A percentile compares a stretch with the other conserved stretches of the same genome.
Conservation (phyloP, 2,329 filamentous ascomycete genomes). For the Ophiognomonia clavigignenti-juglandacearum region DNA sequence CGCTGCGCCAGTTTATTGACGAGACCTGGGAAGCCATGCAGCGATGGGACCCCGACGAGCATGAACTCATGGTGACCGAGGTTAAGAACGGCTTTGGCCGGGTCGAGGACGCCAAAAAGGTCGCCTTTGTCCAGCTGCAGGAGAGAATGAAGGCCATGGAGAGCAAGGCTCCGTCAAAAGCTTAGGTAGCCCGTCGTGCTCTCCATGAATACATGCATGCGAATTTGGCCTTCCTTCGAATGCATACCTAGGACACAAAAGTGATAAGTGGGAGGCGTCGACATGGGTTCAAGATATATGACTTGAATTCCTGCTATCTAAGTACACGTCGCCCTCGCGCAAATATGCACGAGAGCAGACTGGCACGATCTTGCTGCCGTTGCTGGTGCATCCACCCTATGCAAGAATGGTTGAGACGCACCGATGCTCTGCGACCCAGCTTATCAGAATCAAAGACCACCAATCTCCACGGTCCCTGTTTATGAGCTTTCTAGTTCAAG, state of each 20-base stretch:
- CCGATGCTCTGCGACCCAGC: neutral
- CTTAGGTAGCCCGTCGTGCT: too few species aligned
- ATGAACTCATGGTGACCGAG: constrained; percentile 20
- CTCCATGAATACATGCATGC: too few species aligned
- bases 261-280: neutral
- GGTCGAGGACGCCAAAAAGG: constrained; percentile 18
- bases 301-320: constrained; percentile 15
- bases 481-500: constrained; percentile 4
- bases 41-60: constrained; percentile 34
- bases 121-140: constrained; percentile 8
- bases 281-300: constrained; percentile 7
- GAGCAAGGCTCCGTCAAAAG: too few species aligned
- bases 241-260: too few species aligned
- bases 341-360: constrained; percentile 1
- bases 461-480: neutral
- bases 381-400: neutral
- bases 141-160: neutral
- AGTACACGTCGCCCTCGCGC: constrained; percentile 6
- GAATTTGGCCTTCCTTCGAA: too few species aligned
- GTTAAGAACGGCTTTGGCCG: constrained; percentile 11
- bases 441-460: neutral
- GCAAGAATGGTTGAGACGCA: neutral
- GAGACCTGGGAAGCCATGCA: constrained; percentile 39
- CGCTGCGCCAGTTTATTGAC: constrained; percentile 28
- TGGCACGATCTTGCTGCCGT: neutral